These are phyloP conservation scores for Novymonas esmeraldas DNA, from an alignment of 208 protist species.

Conservation along the genomic window DNA sequence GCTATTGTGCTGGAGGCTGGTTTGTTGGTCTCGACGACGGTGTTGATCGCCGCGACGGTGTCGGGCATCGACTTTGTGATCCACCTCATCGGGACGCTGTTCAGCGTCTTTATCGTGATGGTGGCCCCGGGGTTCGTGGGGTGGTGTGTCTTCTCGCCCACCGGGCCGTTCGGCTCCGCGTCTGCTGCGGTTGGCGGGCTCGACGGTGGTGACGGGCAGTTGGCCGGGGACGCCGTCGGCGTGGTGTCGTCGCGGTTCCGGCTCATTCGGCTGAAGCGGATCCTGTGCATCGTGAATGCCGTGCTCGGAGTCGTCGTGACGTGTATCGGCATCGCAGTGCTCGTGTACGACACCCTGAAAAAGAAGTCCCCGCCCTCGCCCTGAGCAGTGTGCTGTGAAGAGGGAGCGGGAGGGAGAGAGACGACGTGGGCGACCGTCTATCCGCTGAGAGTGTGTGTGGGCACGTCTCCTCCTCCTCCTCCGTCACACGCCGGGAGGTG, in stretches of 20 bases:
- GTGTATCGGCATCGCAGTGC: constrained; percentile 29
- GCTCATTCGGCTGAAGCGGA: constrained; percentile 32
- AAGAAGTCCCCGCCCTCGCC: not conserved
- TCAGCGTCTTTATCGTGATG: constrained; percentile 67
- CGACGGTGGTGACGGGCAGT: not conserved
- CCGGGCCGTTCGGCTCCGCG: constrained; percentile 22
- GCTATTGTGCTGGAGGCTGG: constrained; percentile 71
- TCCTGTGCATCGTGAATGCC: constrained; percentile 40
- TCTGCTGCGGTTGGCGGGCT: constrained; percentile 7
- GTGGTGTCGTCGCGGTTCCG: constrained; percentile 20
- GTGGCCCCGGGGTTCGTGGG: constrained; percentile 60
- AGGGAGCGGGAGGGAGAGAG: too few relatives aligned
- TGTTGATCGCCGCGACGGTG: constrained; percentile 48
- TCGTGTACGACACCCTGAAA: constrained; percentile 27
- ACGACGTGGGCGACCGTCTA: not conserved
- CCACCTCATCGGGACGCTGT: constrained; percentile 63
- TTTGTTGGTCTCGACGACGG: constrained; percentile 48
- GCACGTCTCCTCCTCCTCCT: too few relatives aligned
- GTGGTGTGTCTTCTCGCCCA: constrained; percentile 53
- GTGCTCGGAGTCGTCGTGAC: constrained; percentile 45
- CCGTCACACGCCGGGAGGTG: too few relatives aligned
- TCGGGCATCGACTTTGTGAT: constrained; percentile 75
- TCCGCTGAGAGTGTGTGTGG: not conserved
- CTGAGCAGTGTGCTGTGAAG: not conserved
- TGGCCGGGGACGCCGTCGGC: not conserved